A percentile compares a stretch with the other conserved stretches of the same genome.
Evolutionary conservation across 345 rosid species (phyloP).

Genomic region (Raphanus sativus): DNA sequence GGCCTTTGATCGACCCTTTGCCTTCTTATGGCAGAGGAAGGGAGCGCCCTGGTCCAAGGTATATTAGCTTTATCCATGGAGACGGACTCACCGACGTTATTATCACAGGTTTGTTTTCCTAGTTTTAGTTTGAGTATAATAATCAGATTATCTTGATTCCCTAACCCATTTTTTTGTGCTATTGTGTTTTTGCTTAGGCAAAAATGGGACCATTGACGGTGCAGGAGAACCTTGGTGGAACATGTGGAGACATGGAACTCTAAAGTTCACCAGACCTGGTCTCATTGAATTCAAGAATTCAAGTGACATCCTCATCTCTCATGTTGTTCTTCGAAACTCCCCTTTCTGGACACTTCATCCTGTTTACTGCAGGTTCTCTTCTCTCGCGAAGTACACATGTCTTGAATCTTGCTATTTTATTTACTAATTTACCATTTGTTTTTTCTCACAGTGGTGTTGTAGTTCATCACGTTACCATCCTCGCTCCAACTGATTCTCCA

Average conservation of each 20-base stretch:
- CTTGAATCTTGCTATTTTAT: background rate
- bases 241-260: conserved; percentile 87
- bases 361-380: conserved; percentile 69
- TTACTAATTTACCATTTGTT: background rate
- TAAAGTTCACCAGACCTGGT: conserved; percentile 74
- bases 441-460: conserved; percentile 60
- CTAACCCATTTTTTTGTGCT: background rate
- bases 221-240: conserved; percentile 92
- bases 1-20: conserved; percentile 84
- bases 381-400: background rate
- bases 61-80: conserved; percentile 87
- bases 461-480: conserved; percentile 67
- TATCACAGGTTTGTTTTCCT: conserved; percentile 57
- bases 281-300: conserved; percentile 75
- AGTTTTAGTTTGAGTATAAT: background rate
- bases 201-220: conserved; percentile 92
- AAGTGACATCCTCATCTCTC: conserved; percentile 61
- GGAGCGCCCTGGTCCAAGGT: conserved; percentile 81
- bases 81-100: conserved; percentile 76
- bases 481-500: conserved; percentile 82
- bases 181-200: conserved; percentile 43
- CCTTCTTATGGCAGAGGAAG: conserved; percentile 97
- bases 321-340: conserved; percentile 69
- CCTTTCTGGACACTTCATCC: conserved; percentile 96
- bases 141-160: background rate